Evolutionary conservation across 1,284 basidiomycete species (phyloP), one percentile per base, ranked within the genome.

Genomic region (Vanrija pseudolonga): DNA sequence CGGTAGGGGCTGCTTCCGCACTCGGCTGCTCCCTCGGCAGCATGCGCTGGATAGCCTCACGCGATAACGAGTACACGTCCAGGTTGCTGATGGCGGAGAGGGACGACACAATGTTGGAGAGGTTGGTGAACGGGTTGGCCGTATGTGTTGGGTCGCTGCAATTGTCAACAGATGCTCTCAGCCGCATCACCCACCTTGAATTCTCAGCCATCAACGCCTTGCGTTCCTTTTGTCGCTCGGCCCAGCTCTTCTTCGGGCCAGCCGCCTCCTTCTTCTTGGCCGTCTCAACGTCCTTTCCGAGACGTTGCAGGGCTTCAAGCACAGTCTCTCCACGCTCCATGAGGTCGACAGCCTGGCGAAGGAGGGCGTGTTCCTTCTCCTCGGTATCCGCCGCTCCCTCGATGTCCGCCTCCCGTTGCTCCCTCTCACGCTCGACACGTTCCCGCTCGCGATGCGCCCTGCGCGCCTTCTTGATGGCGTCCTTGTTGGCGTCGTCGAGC

Each of bases 311-410:
- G 4, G 92, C 89, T 69, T 91, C 89, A 22, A 97, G 79, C 1
- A 98, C 89, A 0, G 89, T 89, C 77, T 98, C 95, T 3, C 90
- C 90, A 59, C 88, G 87, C 76, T 88, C 86, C 72, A 98, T 81
- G 72, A 87, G 78, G 11, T 79, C 78, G 3, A 93, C 78, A 4
- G 93, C 79, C 55, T 87, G 80, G 62, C 81, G 79, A 74, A 93
- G 83, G 61, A 92, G 66, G 14, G 81, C 81, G 52, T 80, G 79
- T 75, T 86, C 86, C 50, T 71, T 70, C 50, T 87, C 87, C 40
- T 74, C 74, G 45, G 63, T 59, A 49, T 62, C 59, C 44, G 56
- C 55, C 32, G 63, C 64, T 79, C 81, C 65, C 83, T 80, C 64
- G 80, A 76, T 15, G 85, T 72, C 68, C 82, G 65, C 56, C 59